Conservation (phyloP, 495 filamentous ascomycete species). For the Astrocystis sublimbata region DNA sequence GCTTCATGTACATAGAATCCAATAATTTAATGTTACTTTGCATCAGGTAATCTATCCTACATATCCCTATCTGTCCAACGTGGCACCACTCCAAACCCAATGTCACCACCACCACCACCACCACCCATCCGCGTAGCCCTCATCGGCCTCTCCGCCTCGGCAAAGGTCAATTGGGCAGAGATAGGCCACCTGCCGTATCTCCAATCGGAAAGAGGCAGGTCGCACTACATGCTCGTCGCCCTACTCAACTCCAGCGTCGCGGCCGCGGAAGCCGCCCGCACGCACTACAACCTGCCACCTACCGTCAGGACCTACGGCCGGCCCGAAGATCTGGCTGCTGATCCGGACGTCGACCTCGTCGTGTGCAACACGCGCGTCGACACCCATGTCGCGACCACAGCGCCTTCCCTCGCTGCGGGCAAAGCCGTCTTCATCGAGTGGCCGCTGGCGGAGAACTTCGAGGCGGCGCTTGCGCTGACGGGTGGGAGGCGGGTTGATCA, state of each 20-base stretch:
- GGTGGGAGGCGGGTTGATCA: constrained; percentile 39
- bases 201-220: constrained; percentile 36
- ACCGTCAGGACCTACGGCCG: constrained; percentile 53
- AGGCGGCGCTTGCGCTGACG: constrained; percentile 45
- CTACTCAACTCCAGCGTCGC: constrained; percentile 57
- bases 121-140: constrained; percentile 56
- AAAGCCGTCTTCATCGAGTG: constrained; percentile 63
- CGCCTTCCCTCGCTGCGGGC: constrained; percentile 52
- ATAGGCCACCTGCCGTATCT: constrained; percentile 60
- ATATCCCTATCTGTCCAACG: no score
- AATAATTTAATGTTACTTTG: background rate
- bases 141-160: constrained; percentile 56
- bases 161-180: constrained; percentile 54
- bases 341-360: constrained; percentile 59
- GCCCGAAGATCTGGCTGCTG: constrained; percentile 47
- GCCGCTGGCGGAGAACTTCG: constrained; percentile 46
- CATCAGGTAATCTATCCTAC: background rate
- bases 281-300: constrained; percentile 43
- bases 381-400: constrained; percentile 40
- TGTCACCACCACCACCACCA: no score
- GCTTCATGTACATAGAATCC: background rate
- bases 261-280: constrained; percentile 52
- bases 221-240: constrained; percentile 57
- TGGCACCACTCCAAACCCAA: constrained; percentile 18
- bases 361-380: constrained; percentile 57